A percentile compares a stretch with the other conserved stretches of the same genome.
These are phyloP conservation scores for Mitragyna speciosa DNA, from an alignment of 257 asterid genomes.

Conservation along the genomic window DNA sequence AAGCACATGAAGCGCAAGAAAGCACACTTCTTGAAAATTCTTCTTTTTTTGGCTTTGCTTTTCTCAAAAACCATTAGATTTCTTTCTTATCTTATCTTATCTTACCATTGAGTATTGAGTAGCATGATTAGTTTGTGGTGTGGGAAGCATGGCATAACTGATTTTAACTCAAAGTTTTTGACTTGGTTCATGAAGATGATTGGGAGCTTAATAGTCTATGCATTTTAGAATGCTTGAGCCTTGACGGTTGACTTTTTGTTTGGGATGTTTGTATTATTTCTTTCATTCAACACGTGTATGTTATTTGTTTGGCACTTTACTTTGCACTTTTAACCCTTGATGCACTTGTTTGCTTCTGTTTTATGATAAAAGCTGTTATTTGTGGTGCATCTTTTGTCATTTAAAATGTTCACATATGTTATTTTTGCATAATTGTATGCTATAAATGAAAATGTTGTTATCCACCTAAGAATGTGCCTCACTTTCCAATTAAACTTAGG, in stretches of 20 bases:
- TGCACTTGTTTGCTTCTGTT: not conserved
- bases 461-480: too few relatives aligned
- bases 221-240: not conserved
- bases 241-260: not conserved
- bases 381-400: not conserved
- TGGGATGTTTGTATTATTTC: not conserved
- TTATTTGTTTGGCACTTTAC: not conserved
- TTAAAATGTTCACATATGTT: not conserved
- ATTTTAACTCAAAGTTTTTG: not conserved
- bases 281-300: not conserved
- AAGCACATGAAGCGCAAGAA: not conserved
- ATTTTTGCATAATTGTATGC: not conserved
- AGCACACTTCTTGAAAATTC: not conserved
- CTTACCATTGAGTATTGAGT: not conserved
- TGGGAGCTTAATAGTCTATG: not conserved
- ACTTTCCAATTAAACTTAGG: not conserved
- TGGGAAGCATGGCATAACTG: not conserved
- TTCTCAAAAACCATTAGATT: not conserved
- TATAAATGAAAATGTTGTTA: not conserved
- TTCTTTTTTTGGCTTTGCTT: not conserved
- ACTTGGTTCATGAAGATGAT: not conserved
- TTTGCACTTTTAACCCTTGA: not conserved
- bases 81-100: not conserved
- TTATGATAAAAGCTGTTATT: not conserved
- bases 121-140: not conserved